A percentile compares a stretch with the other conserved stretches of the same genome.
These are phyloP conservation scores for Trametes meyenii DNA, from an alignment of 768 basidiomycete species.

Conservation along the genomic window DNA sequence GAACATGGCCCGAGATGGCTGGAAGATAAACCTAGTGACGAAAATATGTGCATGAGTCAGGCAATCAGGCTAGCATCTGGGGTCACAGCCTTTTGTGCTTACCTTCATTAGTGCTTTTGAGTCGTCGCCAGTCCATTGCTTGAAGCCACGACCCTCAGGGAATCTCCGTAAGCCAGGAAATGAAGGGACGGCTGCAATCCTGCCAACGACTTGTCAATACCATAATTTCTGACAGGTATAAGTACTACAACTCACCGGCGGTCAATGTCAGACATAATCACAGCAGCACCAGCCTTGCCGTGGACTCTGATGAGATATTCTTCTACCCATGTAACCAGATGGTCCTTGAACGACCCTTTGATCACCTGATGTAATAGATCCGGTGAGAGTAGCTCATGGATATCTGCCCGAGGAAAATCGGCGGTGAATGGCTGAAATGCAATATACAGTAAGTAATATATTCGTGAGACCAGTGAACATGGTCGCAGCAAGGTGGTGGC, in stretches of 20 bases:
- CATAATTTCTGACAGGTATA: background rate
- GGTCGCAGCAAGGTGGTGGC: too few species aligned
- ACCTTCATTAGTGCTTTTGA: slow-evolving; percentile 35
- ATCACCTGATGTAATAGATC: background rate
- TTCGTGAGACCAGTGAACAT: too few species aligned
- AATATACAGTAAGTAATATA: background rate
- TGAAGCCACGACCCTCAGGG: slow-evolving; percentile 27
- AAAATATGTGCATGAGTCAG: too few species aligned
- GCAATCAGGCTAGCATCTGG: too few species aligned
- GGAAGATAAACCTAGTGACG: slow-evolving; percentile 27
- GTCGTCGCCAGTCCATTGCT: slow-evolving; percentile 34
- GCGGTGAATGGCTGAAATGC: background rate
- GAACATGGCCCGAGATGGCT: slow-evolving; percentile 19
- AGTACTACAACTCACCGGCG: background rate
- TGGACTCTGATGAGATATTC: background rate
- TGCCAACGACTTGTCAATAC: background rate
- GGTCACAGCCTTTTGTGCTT: background rate
- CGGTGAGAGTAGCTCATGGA: background rate
- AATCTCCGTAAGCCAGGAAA: slow-evolving; percentile 26
- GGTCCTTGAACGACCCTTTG: background rate
- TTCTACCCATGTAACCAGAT: slow-evolving; percentile 1
- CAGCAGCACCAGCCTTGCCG: background rate
- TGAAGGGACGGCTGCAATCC: background rate
- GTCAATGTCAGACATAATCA: background rate
- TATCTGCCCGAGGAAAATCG: background rate